phyloP scores from a whole-genome alignment of 2,329 filamentous ascomycete species.

The Penicillium sp. region DNA sequence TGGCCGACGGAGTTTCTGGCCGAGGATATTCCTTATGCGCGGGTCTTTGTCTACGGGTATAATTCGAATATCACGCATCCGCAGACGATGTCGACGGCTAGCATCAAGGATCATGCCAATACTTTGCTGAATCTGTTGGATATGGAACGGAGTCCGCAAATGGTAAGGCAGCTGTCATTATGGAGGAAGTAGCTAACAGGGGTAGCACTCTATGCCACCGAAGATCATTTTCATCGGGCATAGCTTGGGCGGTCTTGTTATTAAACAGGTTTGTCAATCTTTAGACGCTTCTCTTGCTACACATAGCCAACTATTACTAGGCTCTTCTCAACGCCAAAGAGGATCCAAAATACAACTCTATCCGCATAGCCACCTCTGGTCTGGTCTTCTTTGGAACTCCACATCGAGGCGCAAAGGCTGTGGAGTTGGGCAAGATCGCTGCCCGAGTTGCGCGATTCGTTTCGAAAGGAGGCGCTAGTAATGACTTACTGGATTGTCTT shows the following conservation, averaged over 20 bases:
- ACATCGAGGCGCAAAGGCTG: slow-evolving; percentile 31
- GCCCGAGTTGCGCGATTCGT: slow-evolving; percentile 31
- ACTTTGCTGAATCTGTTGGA: slow-evolving; percentile 30
- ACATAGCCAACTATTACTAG: too few relatives aligned
- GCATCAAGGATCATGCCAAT: slow-evolving; percentile 34
- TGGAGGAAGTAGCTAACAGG: not conserved
- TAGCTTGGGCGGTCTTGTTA: slow-evolving; percentile 29
- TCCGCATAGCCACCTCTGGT: slow-evolving; percentile 30
- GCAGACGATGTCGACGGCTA: slow-evolving; percentile 31
- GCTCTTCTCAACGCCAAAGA: slow-evolving; percentile 33
- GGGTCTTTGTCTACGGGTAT: slow-evolving; percentile 31
- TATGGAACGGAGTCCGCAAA: slow-evolving; percentile 26
- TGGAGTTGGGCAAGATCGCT: slow-evolving; percentile 31
- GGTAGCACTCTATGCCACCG: slow-evolving; percentile 18
- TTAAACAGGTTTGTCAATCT: slow-evolving; percentile 25
- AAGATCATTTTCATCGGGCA: slow-evolving; percentile 31
- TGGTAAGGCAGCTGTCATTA: slow-evolving; percentile 14
- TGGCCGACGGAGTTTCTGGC: slow-evolving; percentile 20
- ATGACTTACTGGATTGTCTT: slow-evolving; percentile 26
- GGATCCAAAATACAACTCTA: slow-evolving; percentile 31
- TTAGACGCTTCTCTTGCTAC: not conserved
- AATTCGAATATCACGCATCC: slow-evolving; percentile 30
- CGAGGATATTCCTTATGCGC: slow-evolving; percentile 26
- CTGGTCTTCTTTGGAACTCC: slow-evolving; percentile 35
- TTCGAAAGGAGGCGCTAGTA: slow-evolving; percentile 29